Evolutionary conservation across 2,329 filamentous ascomycete species (phyloP).

Genomic region (Sphaerostilbella broomeana): DNA sequence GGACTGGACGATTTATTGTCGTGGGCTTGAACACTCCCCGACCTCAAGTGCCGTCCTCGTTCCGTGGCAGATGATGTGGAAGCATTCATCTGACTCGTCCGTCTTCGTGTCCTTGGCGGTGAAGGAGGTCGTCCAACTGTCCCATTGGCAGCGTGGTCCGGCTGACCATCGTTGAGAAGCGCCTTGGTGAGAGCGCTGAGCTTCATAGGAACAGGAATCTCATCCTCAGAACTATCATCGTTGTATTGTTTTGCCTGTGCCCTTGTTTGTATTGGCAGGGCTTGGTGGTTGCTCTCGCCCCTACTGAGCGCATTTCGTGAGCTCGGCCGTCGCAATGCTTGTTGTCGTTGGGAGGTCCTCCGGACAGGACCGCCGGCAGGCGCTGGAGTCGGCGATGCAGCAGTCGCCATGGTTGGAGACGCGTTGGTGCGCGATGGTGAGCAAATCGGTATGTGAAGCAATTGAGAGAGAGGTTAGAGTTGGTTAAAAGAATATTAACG

Average conservation of each 20-base stretch:
- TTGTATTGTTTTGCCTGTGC: conserved; percentile 39
- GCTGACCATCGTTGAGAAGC: conserved; percentile 60
- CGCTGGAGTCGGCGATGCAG: conserved; percentile 50
- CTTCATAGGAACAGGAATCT: conserved; percentile 86
- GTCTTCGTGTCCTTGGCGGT: conserved; percentile 42
- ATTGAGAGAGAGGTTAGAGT: conserved; percentile 15
- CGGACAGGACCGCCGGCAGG: conserved; percentile 43
- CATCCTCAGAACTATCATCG: conserved; percentile 90
- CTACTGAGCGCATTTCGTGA: conserved; percentile 41
- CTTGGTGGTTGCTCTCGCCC: conserved; percentile 40
- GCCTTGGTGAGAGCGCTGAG: conserved; percentile 90
- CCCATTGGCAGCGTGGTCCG: conserved; percentile 33
- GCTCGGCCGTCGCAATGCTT: conserved; percentile 44
- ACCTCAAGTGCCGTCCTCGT: conserved; percentile 40
- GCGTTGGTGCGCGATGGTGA: conserved; percentile 17
- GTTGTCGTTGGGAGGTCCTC: conserved; percentile 52
- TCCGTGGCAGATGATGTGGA: conserved; percentile 38
- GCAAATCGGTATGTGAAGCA: conserved; percentile 15
- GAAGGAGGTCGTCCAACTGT: conserved; percentile 31
- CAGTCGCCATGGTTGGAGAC: conserved; percentile 36
- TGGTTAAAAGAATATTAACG: conserved; percentile 33
- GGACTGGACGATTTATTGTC: conserved; percentile 37
- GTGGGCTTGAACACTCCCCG: conserved; percentile 39
- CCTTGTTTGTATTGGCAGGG: conserved; percentile 23
- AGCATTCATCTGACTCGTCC: conserved; percentile 40